Evolutionary conservation across 83 land plant genomes (phyloP), one percentile per base, ranked within the genome.

Genomic region (Larix sibirica): DNA sequence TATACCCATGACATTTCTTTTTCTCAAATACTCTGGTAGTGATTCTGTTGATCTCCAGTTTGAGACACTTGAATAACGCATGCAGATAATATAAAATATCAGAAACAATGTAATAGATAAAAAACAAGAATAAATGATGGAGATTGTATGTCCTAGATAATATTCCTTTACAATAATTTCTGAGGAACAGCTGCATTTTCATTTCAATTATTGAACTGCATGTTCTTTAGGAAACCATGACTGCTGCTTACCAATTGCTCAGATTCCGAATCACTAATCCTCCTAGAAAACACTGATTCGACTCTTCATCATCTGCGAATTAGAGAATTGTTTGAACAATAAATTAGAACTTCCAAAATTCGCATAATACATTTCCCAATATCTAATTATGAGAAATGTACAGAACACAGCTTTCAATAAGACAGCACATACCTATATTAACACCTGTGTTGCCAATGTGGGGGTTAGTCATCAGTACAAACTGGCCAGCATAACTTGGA

Each of bases 401-500:
- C 9, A 28, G 71, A 10, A 17, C 82, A 81, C 20, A 5, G 14
- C 16, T 36, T 63, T n/a, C 6, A 16, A 28, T 67, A 56, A 67
- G 47, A 26, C n/a, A 40, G 4, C 5, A 77, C 83, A n/a, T 82
- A 97, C 99, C 98, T 65, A 90, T 81, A 87, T 97, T 97, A 21
- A 97, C 83, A 24, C 99, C 99, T 82, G 99, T 97, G 82, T 97
- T 97, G 44, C 99, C 99, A 74, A 97, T 97, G 80, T 97, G 99
- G 36, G 99, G 99, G 80, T 92, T 92, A 28, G 99, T 97, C 99
- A 97, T 97, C 74, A 97, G 83, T 26, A 97, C 99, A 91, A 97
- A 95, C 82, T 97, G 99, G 24, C 99, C 99, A 70, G 99, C 99
- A 89, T 97, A 97, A 80, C 99, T 97, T 65, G 99, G 99, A 81